Evolutionary conservation across 495 filamentous ascomycete genomes (phyloP), one percentile per base, ranked within the genome.

Genomic region (Evansstolkia leycettana): DNA sequence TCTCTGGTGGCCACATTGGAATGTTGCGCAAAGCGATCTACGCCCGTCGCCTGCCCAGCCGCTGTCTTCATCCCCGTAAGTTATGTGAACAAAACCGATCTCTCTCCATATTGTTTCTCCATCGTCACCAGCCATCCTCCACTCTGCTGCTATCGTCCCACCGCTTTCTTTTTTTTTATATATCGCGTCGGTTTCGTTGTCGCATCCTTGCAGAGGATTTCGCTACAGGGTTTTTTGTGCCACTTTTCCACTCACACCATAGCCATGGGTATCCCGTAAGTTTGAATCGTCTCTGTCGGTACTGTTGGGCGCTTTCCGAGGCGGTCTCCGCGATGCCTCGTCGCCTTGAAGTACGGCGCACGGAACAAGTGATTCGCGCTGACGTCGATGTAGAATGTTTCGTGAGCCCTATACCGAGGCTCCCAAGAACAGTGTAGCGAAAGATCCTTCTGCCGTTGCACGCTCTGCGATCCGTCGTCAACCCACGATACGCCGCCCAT

Each of bases 241-340:
- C 39, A 26, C 24, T 37, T 37, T 39, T 24, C 17, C 25, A 9
- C 33, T 34, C 5, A n/a, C n/a, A n/a, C n/a, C 29, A 27, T 47
- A 44, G 67, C 50, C 55, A 89, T 90, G 84, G 84, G 84, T 64
- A 75, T 87, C 41, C 82, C 79, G 78, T 85, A 73, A 75, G 80
- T 77, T n/a, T 47, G 38, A 41, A 41, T 45, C 37, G 28, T 15
- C 17, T 39, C 38, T 30, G 9, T 23, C 20, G 20, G 5, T 23
- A 9, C 20, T 23, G 20, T 4, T 30, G 6, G 15, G 39, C 24
- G 13, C 31, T 46, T 47, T 34, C 37, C 33, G 36, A 14, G 6
- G 39, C 45, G 39, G 48, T 38, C 40, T 45, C 48, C 55, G 47
- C 53, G 48, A 45, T 53, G 51, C 50, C 33, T 43, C 35, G 36